Conservation (phyloP, 495 filamentous ascomycete genomes). For the Trichoderma reesei region DNA sequence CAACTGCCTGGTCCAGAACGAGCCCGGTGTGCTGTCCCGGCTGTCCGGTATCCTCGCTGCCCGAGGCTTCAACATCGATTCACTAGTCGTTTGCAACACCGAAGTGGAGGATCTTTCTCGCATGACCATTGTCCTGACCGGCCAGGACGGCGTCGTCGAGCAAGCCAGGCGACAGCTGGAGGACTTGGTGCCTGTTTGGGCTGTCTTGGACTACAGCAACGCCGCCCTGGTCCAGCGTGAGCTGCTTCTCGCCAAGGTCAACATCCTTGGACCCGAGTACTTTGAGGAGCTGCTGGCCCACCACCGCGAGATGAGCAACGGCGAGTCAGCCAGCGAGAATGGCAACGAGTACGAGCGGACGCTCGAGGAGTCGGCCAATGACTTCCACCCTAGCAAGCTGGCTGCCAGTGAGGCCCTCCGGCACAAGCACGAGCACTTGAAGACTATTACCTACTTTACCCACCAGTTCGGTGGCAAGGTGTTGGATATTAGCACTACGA, state of each 20-base stretch:
- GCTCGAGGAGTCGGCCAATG: slow-evolving; percentile 36
- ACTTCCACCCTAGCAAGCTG: slow-evolving; percentile 82
- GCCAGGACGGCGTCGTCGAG: slow-evolving; percentile 95
- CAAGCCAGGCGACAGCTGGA: slow-evolving; percentile 93
- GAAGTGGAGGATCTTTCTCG: slow-evolving; percentile 96
- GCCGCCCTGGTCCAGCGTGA: slow-evolving; percentile 94
- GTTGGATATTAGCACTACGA: slow-evolving; percentile 92
- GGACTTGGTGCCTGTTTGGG: slow-evolving; percentile 96
- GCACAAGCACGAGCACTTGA: slow-evolving; percentile 94
- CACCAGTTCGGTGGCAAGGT: slow-evolving; percentile 98
- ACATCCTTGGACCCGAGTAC: slow-evolving; percentile 90
- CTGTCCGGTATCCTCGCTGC: slow-evolving; percentile 95
- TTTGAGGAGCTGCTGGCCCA: slow-evolving; percentile 93
- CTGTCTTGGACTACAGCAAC: slow-evolving; percentile 88
- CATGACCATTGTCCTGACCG: slow-evolving; percentile 96
- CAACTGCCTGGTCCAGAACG: slow-evolving; percentile 98
- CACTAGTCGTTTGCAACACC: slow-evolving; percentile 91
- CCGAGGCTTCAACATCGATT: slow-evolving; percentile 98
- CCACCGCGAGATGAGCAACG: slow-evolving; percentile 62
- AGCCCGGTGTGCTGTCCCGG: slow-evolving; percentile 91
- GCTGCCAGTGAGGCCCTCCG: slow-evolving; percentile 77
- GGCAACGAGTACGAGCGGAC: slow-evolving; percentile 26
- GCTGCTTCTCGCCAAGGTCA: slow-evolving; percentile 91
- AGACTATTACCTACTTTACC: slow-evolving; percentile 85
- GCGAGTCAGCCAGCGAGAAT: slow-evolving; percentile 20